Percentiles rank a stretch among this genome's conserved stretches.
Conservation (phyloP, 495 filamentous ascomycete genomes). For the Podospora sp. region DNA sequence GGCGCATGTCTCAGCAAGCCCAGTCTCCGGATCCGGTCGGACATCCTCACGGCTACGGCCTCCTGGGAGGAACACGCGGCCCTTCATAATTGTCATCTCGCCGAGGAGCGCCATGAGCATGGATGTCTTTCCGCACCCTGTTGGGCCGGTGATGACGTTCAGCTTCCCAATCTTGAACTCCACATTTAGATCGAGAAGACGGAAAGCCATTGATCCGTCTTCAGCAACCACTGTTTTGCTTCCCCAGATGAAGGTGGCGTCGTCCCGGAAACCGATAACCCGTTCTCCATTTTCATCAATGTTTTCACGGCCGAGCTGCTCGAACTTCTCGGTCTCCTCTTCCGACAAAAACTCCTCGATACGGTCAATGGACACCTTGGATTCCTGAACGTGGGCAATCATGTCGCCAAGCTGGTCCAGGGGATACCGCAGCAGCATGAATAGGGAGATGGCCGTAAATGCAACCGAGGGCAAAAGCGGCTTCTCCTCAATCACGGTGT, state of each 20-base stretch:
- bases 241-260: conserved; percentile 89
- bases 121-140: conserved; percentile 93
- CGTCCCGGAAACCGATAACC: conserved; percentile 79
- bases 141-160: conserved; percentile 90
- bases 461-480: conserved; percentile 89
- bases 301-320: conserved; percentile 71
- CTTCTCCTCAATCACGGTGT: conserved; percentile 89
- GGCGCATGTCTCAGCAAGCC: conserved; percentile 86
- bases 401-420: conserved; percentile 97
- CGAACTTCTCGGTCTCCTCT: conserved; percentile 94
- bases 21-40: conserved; percentile 77
- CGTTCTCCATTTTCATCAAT: conserved; percentile 60
- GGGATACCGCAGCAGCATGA: conserved; percentile 91
- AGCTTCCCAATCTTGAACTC: conserved; percentile 77
- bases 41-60: conserved; percentile 81
- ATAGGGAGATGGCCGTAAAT: conserved; percentile 95
- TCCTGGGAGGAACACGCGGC: conserved; percentile 81
- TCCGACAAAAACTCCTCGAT: conserved; percentile 94
- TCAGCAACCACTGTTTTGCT: conserved; percentile 61
- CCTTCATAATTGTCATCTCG: conserved; percentile 89
- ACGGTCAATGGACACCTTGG: conserved; percentile 94
- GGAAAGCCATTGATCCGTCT: conserved; percentile 70
- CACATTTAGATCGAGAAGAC: conserved; percentile 76
- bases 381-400: conserved; percentile 97
- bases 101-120: conserved; percentile 94